Conservation (phyloP, 2,329 filamentous ascomycete genomes). For the Trichoderma guizhouense region DNA sequence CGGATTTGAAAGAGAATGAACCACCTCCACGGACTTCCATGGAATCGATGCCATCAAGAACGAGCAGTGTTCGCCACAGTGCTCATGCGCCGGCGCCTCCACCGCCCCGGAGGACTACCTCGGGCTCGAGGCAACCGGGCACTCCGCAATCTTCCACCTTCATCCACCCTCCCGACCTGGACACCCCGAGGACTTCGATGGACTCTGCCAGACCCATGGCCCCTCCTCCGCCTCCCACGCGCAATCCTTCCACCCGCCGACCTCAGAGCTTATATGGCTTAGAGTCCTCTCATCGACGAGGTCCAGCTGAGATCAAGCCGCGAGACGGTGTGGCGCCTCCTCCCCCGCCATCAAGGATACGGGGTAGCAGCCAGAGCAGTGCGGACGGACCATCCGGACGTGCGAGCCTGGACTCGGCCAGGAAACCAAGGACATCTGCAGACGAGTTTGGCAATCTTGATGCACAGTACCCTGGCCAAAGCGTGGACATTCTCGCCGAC, state of each 20-base stretch:
- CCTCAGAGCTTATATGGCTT: slow-evolving; percentile 43
- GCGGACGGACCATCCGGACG: slow-evolving; percentile 35
- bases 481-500: slow-evolving; percentile 66
- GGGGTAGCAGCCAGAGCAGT: slow-evolving; percentile 46
- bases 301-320: slow-evolving; percentile 29
- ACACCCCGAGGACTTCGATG: slow-evolving; percentile 22
- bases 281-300: slow-evolving; percentile 34
- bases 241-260: slow-evolving; percentile 43
- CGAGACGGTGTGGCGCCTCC: slow-evolving; percentile 38
- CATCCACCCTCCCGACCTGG: slow-evolving; percentile 20
- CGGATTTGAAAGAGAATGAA: slow-evolving; percentile 33
- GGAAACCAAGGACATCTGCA: neutral
- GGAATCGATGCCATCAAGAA: slow-evolving; percentile 47
- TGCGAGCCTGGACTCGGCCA: slow-evolving; percentile 33
- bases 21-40: slow-evolving; percentile 46
- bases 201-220: slow-evolving; percentile 23
- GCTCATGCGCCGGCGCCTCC: slow-evolving; percentile 50
- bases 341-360: slow-evolving; percentile 47
- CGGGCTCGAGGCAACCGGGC: slow-evolving; percentile 33
- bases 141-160: slow-evolving; percentile 23
- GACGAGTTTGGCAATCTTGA: neutral
- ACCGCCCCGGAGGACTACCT: slow-evolving; percentile 50
- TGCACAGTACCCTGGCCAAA: slow-evolving; percentile 31
- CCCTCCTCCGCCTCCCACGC: slow-evolving; percentile 45
- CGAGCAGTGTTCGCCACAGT: slow-evolving; percentile 44